phyloP scores from a whole-genome alignment of 2,329 filamentous ascomycete genomes.

The Macroventuria anomochaeta region DNA sequence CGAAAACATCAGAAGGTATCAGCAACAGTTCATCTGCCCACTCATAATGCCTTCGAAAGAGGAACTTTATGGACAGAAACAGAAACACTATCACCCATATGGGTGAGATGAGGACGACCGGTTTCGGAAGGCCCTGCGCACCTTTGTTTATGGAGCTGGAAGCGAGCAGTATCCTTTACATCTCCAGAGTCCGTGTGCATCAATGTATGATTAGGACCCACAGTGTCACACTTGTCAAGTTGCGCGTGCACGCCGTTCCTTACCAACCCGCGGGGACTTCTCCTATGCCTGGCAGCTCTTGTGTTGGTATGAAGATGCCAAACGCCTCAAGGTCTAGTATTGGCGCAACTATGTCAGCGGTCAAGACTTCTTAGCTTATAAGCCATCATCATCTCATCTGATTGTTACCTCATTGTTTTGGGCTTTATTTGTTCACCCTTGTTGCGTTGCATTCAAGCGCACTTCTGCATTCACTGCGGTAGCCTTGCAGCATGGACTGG shows the following conservation, averaged over 20 bases:
- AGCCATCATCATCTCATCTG: background rate
- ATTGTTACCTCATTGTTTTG: background rate
- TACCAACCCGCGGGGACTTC: background rate
- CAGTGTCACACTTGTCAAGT: conserved; percentile 4
- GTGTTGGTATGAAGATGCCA: conserved; percentile 6
- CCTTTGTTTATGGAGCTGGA: background rate
- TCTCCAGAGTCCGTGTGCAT: background rate
- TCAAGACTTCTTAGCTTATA: background rate
- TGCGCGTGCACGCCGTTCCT: background rate
- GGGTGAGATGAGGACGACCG: background rate
- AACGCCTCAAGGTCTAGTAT: conserved; percentile 2
- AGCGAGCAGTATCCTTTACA: background rate
- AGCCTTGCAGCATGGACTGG: background rate
- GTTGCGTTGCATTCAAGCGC: background rate
- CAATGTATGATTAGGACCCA: conserved; percentile 9
- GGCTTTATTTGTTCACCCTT: background rate
- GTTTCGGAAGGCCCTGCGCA: background rate
- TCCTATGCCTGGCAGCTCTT: background rate
- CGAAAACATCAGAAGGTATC: background rate
- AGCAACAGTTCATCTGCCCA: conserved; percentile 2
- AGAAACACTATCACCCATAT: too few relatives aligned
- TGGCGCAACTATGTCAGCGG: conserved; percentile 8
- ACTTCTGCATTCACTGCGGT: background rate
- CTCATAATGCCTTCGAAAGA: background rate
- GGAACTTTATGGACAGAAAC: background rate